A percentile compares a stretch with the other conserved stretches of the same genome.
Evolutionary conservation across 768 basidiomycete species (phyloP).

Genomic region (Leccinellum luteum): DNA sequence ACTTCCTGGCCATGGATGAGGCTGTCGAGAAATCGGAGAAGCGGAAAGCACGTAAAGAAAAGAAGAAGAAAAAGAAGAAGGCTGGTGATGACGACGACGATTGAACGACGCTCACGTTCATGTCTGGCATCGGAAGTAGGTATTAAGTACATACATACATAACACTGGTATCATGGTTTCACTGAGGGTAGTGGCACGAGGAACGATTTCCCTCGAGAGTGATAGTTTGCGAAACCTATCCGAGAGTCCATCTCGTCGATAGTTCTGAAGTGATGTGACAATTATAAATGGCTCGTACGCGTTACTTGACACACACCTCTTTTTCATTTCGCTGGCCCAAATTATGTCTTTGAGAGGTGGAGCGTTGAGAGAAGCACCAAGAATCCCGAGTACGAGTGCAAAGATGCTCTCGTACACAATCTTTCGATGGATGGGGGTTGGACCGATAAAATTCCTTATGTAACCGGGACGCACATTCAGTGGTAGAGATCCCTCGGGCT

Average conservation of each 20-base stretch:
- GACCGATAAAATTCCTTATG: neutral
- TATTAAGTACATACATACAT: slow-evolving; percentile 1
- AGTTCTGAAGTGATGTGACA: slow-evolving; percentile 40
- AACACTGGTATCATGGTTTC: slow-evolving; percentile 1
- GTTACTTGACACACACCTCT: slow-evolving; percentile 49
- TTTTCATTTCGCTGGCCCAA: slow-evolving; percentile 89
- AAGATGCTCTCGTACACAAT: slow-evolving; percentile 64
- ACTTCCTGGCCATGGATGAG: slow-evolving; percentile 75
- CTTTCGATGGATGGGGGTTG: slow-evolving; percentile 35
- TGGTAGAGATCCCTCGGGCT: slow-evolving; percentile 66
- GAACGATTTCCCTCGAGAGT: slow-evolving; percentile 49
- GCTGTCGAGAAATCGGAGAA: slow-evolving; percentile 65
- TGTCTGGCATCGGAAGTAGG: neutral
- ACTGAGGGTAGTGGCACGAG: slow-evolving; percentile 17
- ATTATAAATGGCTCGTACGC: neutral
- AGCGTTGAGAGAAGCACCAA: slow-evolving; percentile 71
- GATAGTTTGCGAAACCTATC: slow-evolving; percentile 58
- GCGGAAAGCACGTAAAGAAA: slow-evolving; percentile 72
- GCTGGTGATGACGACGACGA: slow-evolving; percentile 29
- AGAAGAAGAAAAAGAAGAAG: slow-evolving; percentile 49
- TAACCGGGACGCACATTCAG: slow-evolving; percentile 45
- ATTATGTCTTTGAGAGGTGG: slow-evolving; percentile 75
- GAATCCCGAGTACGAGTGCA: slow-evolving; percentile 61
- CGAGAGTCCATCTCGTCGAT: slow-evolving; percentile 78
- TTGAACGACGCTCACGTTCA: slow-evolving; percentile 12